phyloP scores from a whole-genome alignment of 2,329 filamentous ascomycete genomes.

The Zasmidium angulare region DNA sequence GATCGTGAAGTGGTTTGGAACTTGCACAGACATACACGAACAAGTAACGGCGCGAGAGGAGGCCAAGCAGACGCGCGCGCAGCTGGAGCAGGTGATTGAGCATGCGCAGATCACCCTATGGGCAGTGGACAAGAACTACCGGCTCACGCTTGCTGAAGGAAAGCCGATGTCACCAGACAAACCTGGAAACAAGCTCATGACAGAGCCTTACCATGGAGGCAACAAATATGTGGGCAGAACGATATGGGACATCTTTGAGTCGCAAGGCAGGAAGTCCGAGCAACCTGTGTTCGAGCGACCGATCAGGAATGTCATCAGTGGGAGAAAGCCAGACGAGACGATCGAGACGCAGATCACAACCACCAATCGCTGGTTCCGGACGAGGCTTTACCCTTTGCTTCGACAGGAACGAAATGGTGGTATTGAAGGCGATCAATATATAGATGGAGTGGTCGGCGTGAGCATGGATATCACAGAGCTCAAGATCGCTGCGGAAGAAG shows the following conservation, averaged over 20 bases:
- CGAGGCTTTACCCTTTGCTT: constrained; percentile 66
- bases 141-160: constrained; percentile 70
- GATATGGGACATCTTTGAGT: constrained; percentile 63
- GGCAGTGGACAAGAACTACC: constrained; percentile 63
- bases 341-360: constrained; percentile 61
- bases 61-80: constrained; percentile 66
- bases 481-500: constrained; percentile 62
- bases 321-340: constrained; percentile 59
- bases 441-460: constrained; percentile 75
- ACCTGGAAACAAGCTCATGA: neutral
- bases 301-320: constrained; percentile 65
- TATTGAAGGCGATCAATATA: constrained; percentile 50
- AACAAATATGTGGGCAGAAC: constrained; percentile 55
- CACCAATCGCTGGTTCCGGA: constrained; percentile 67
- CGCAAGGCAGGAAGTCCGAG: constrained; percentile 33
- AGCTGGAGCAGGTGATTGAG: constrained; percentile 70
- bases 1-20: constrained; percentile 79
- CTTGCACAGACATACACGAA: constrained; percentile 74
- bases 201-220: constrained; percentile 1
- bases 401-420: constrained; percentile 56
- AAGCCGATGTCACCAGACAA: constrained; percentile 40
- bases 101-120: constrained; percentile 76
- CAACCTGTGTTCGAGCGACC: constrained; percentile 51
- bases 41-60: constrained; percentile 66
- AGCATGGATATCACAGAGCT: constrained; percentile 77